phyloP scores from a whole-genome alignment of 1,284 basidiomycete genomes.

The Blastosporella zonata region DNA sequence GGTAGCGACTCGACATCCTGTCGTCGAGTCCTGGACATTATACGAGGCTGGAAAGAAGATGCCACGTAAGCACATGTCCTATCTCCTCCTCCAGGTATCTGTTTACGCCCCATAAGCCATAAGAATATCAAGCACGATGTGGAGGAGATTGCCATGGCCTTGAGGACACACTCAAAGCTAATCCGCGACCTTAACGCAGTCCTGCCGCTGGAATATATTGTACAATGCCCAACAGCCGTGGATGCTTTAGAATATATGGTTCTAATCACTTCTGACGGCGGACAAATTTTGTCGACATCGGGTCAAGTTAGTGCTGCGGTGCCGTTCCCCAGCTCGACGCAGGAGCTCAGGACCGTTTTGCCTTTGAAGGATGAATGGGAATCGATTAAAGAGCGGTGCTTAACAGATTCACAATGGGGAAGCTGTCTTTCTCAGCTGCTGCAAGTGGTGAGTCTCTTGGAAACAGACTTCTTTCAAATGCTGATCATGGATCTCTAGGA shows the following conservation, averaged over 20 bases:
- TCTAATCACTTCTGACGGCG: neutral
- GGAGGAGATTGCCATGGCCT: neutral
- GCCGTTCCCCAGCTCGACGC: constrained; percentile 7
- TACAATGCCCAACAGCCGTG: constrained; percentile 4
- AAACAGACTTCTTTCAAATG: neutral
- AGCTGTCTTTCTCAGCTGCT: constrained; percentile 23
- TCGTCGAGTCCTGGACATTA: neutral
- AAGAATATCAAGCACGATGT: neutral
- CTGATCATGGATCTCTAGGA: neutral
- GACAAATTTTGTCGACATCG: constrained; percentile 11
- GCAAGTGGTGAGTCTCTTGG: constrained; percentile 17
- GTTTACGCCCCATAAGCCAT: neutral
- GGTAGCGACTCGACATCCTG: neutral
- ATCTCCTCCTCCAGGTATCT: neutral
- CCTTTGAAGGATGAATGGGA: constrained; percentile 6
- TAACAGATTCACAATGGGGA: constrained; percentile 5
- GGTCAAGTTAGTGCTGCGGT: neutral
- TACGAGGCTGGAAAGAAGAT: neutral
- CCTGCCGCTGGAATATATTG: constrained; percentile 1
- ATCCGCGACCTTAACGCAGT: constrained; percentile 11
- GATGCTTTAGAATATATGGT: constrained; percentile 1
- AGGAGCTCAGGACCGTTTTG: constrained; percentile 2
- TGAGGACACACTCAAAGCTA: constrained; percentile 5
- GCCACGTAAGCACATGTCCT: constrained; percentile 1
- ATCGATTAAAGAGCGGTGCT: neutral